Conservation (phyloP, 148 eudicot genomes). For the Arctostaphylos glauca region DNA sequence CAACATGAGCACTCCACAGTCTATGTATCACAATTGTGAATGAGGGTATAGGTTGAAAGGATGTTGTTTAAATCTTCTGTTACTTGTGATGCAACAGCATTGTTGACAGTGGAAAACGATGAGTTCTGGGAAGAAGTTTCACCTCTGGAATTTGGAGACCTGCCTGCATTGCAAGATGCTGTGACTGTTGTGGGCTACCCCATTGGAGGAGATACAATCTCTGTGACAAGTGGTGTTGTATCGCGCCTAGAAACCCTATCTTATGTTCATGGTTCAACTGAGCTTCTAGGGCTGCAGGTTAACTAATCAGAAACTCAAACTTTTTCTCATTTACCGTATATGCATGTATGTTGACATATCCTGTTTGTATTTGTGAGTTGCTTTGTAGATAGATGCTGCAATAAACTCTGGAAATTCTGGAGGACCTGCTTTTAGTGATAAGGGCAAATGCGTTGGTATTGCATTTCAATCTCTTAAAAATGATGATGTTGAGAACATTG, state of each 20-base stretch:
- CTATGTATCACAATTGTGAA: neutral
- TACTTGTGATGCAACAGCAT: slow-evolving; percentile 37
- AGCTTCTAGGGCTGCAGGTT: slow-evolving; percentile 53
- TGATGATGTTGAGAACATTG: slow-evolving; percentile 45
- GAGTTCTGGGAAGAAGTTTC: slow-evolving; percentile 85
- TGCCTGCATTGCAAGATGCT: slow-evolving; percentile 77
- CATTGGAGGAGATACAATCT: slow-evolving; percentile 46
- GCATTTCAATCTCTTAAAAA: slow-evolving; percentile 49
- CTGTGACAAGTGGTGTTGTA: slow-evolving; percentile 50
- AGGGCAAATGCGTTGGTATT: slow-evolving; percentile 46
- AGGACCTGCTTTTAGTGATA: slow-evolving; percentile 41
- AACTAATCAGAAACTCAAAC: neutral
- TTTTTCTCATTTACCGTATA: neutral
- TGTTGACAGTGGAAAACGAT: slow-evolving; percentile 68
- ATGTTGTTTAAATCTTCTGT: neutral
- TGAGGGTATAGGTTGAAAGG: neutral
- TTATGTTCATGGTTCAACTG: slow-evolving; percentile 48
- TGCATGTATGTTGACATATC: neutral
- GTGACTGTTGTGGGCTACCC: slow-evolving; percentile 34
- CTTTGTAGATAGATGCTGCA: slow-evolving; percentile 44
- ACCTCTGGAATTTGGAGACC: slow-evolving; percentile 71
- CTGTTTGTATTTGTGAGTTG: neutral
- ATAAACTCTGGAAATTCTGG: slow-evolving; percentile 46
- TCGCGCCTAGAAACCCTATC: slow-evolving; percentile 45
- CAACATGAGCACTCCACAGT: neutral